These are phyloP conservation scores for Drosera capensis DNA, from an alignment of 148 eudicot genomes.

Conservation along the genomic window DNA sequence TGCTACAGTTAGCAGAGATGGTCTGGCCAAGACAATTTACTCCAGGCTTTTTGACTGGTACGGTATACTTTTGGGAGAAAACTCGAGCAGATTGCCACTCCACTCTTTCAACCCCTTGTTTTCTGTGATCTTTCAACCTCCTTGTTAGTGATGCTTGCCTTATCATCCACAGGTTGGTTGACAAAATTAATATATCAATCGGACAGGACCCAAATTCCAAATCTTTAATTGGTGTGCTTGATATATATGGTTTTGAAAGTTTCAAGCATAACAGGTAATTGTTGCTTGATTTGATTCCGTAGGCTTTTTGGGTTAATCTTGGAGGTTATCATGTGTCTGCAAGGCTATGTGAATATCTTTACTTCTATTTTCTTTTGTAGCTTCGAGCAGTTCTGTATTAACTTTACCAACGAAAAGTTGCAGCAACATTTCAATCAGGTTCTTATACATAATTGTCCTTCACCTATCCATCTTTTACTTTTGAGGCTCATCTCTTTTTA, in stretches of 20 bases:
- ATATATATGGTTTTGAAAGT: constrained; percentile 98
- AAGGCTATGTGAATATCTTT: not conserved
- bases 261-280: constrained; percentile 85
- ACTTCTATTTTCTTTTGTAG: constrained; percentile 26
- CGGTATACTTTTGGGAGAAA: constrained; percentile 1
- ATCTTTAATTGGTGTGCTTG: constrained; percentile 86
- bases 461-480: not conserved
- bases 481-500: not conserved
- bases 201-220: constrained; percentile 89
- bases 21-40: constrained; percentile 87
- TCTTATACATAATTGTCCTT: not conserved
- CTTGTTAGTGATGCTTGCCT: not conserved
- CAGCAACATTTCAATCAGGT: constrained; percentile 99
- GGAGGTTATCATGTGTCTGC: not conserved
- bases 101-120: not conserved
- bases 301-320: not conserved
- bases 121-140: not conserved
- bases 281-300: not conserved
- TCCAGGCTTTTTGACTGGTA: constrained; percentile 93
- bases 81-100: not conserved
- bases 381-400: constrained; percentile 97
- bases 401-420: constrained; percentile 94
- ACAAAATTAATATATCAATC: constrained; percentile 81
- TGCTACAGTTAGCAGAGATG: constrained; percentile 91
- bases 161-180: constrained; percentile 69